Percentiles rank a stretch among this genome's conserved stretches.
phyloP scores from a whole-genome alignment of 352 stramenopile species.

The Globisporangium yorkense region DNA sequence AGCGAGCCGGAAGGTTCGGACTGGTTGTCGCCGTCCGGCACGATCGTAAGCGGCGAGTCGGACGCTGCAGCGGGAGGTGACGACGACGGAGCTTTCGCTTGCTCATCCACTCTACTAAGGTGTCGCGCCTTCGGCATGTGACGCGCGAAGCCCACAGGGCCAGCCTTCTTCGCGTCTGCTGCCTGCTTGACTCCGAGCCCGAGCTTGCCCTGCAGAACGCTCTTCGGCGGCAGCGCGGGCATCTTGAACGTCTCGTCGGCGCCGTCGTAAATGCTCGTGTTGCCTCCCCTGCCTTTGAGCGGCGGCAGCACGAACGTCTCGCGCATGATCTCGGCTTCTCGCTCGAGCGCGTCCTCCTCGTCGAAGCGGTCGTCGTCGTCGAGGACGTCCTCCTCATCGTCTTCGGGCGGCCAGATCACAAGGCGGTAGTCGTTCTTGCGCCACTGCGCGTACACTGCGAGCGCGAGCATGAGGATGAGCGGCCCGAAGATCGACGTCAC shows the following conservation, averaged over 20 bases:
- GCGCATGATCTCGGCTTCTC: conserved; percentile 66
- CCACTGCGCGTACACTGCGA: conserved; percentile 75
- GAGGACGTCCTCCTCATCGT: conserved; percentile 73
- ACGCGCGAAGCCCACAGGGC: neutral
- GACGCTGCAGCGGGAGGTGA: neutral
- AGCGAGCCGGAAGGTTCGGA: conserved; percentile 1
- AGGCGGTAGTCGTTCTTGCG: conserved; percentile 79
- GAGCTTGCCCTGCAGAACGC: conserved; percentile 16
- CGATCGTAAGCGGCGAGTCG: conserved; percentile 1
- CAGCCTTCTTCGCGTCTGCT: neutral
- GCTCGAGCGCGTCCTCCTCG: conserved; percentile 60
- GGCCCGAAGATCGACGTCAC: conserved; percentile 70
- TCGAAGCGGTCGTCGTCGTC: conserved; percentile 76
- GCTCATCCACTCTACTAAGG: conserved; percentile 7
- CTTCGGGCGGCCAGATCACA: conserved; percentile 75
- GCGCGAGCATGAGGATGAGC: conserved; percentile 69
- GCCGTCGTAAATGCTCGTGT: conserved; percentile 46
- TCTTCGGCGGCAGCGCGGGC: conserved; percentile 60
- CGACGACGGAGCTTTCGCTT: neutral
- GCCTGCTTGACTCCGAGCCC: conserved; percentile 1
- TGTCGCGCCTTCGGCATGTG: conserved; percentile 5
- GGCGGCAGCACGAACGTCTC: conserved; percentile 77
- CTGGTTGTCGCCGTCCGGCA: neutral
- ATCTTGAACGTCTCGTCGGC: conserved; percentile 77
- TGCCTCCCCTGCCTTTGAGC: conserved; percentile 47